Conservation (phyloP, 179 eudicot genomes). For the Spergularia azorica region DNA sequence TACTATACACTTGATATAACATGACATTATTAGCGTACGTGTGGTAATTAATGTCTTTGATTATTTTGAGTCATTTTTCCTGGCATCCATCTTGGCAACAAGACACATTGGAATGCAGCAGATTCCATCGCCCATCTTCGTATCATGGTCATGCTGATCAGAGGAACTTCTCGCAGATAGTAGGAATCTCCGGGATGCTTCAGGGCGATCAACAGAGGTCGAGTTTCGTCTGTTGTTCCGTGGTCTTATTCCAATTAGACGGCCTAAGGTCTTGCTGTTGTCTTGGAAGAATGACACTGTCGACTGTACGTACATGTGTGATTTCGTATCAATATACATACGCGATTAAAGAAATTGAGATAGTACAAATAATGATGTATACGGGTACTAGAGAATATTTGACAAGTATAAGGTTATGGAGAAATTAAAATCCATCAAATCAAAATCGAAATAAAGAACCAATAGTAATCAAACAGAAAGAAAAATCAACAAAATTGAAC, state of each 20-base stretch:
- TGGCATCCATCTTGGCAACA: conserved; percentile 8
- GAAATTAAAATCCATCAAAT: no score
- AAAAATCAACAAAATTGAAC: no score
- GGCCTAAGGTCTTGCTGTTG: conserved; percentile 55
- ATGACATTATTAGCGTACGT: no score
- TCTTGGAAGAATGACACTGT: conserved; percentile 69
- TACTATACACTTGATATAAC: no score
- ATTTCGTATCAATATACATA: no score
- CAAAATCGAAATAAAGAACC: no score
- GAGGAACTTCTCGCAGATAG: neutral
- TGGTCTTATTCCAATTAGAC: conserved; percentile 52
- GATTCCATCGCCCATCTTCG: conserved; percentile 35
- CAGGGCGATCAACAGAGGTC: neutral
- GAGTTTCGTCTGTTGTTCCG: conserved; percentile 29
- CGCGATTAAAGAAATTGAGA: neutral
- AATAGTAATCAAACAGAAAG: no score
- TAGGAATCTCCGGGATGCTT: neutral
- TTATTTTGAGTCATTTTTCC: conserved; percentile 16
- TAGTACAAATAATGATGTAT: neutral
- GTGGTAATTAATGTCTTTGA: neutral
- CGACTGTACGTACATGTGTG: conserved; percentile 34
- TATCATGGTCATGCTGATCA: conserved; percentile 8
- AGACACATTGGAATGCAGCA: conserved; percentile 50
- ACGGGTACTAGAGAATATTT: no score
- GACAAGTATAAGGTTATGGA: no score